Evolutionary conservation across 1,284 basidiomycete genomes (phyloP).

Genomic region (Cryptococcus sp.): DNA sequence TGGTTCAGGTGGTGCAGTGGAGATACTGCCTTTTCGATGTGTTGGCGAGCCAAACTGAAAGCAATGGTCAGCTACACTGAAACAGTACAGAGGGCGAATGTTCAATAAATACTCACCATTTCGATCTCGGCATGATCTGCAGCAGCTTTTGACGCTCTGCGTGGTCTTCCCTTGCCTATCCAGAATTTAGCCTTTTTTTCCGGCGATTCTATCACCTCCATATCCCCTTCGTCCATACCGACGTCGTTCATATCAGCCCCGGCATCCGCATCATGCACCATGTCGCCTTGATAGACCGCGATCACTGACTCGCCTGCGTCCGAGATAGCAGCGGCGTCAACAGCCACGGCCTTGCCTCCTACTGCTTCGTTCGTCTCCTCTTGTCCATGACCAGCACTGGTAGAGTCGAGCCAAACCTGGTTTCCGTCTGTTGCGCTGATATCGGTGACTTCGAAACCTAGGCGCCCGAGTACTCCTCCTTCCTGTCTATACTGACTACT

Average conservation of each 20-base stretch:
- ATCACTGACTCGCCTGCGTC: neutral
- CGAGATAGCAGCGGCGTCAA: neutral
- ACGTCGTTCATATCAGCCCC: neutral
- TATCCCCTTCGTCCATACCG: constrained; percentile 4
- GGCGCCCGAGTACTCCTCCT: neutral
- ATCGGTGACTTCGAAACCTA: neutral
- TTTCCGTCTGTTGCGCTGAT: too few relatives aligned
- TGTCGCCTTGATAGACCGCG: neutral
- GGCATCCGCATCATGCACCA: too few relatives aligned
- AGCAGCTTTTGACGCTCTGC: constrained; percentile 21
- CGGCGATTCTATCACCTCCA: constrained; percentile 26
- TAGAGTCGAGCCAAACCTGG: neutral
- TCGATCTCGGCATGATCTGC: constrained; percentile 11
- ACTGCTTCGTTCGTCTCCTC: neutral
- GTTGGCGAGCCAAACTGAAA: constrained; percentile 19
- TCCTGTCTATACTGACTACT: neutral
- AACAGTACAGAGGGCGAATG: neutral
- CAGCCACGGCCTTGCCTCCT: too few relatives aligned
- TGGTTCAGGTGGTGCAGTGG: neutral
- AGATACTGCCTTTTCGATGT: constrained; percentile 10
- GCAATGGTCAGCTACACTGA: neutral
- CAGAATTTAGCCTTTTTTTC: constrained; percentile 34
- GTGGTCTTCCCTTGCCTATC: constrained; percentile 21
- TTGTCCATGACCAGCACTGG: neutral
- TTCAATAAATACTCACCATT: constrained; percentile 4